Conservation (phyloP, 2,329 filamentous ascomycete genomes). For the Lecanicillium sp. region DNA sequence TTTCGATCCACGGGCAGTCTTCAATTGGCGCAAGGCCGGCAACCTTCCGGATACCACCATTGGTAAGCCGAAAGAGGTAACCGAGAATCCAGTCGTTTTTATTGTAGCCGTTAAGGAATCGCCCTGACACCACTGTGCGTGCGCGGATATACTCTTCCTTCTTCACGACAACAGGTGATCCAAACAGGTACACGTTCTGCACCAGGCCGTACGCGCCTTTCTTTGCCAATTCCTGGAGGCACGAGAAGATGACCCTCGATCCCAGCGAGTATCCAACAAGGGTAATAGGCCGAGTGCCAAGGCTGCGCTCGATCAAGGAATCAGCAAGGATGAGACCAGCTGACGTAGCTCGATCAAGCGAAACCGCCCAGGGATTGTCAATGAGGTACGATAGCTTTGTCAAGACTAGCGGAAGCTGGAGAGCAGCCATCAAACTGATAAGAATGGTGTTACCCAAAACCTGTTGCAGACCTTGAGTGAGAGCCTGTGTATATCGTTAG, state of each 20-base stretch:
- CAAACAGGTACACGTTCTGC: slow-evolving; percentile 94
- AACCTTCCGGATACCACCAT: slow-evolving; percentile 81
- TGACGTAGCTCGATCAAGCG: slow-evolving; percentile 78
- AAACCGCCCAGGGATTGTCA: slow-evolving; percentile 98
- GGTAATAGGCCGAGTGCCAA: slow-evolving; percentile 86
- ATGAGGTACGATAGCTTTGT: slow-evolving; percentile 94
- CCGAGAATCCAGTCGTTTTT: slow-evolving; percentile 95
- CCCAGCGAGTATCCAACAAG: slow-evolving; percentile 93
- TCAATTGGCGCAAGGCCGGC: slow-evolving; percentile 76
- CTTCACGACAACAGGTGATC: slow-evolving; percentile 84
- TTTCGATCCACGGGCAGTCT: slow-evolving; percentile 74
- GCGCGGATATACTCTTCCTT: slow-evolving; percentile 80
- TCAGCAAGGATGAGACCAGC: slow-evolving; percentile 91
- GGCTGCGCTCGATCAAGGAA: slow-evolving; percentile 82
- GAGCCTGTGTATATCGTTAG: too few relatives aligned
- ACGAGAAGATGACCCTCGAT: slow-evolving; percentile 85
- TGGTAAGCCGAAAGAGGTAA: slow-evolving; percentile 91
- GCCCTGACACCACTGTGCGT: slow-evolving; percentile 78
- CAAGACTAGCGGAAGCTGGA: slow-evolving; percentile 85
- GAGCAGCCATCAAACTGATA: slow-evolving; percentile 80
- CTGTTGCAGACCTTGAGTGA: slow-evolving; percentile 94
- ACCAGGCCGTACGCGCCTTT: slow-evolving; percentile 80
- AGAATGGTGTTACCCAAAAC: slow-evolving; percentile 86
- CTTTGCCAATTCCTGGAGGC: slow-evolving; percentile 75
- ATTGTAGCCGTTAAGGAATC: slow-evolving; percentile 91